Conservation (phyloP, 129 eudicot species). For the Artemisia argyi region DNA sequence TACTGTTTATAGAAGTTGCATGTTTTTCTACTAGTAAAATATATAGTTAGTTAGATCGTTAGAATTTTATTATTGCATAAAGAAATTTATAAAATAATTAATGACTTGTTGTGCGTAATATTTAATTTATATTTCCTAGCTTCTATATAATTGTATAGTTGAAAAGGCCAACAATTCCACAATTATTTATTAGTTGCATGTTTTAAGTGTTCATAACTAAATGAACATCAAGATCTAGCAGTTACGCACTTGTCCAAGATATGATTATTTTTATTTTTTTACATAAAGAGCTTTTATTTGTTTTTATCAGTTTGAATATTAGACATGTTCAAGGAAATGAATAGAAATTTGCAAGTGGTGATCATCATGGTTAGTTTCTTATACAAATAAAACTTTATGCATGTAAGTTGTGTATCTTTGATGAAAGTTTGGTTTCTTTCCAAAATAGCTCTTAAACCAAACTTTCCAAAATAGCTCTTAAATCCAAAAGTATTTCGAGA, state of each 20-base stretch:
- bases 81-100: not conserved
- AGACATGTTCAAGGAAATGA: slow-evolving; percentile 18
- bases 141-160: not conserved
- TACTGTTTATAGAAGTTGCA: slow-evolving; percentile 15
- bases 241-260: no score
- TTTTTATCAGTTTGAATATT: slow-evolving; percentile 12
- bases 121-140: not conserved
- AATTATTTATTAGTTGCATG: slow-evolving; percentile 6
- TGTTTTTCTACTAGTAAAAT: slow-evolving; percentile 27
- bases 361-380: slow-evolving; percentile 31
- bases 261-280: not conserved
- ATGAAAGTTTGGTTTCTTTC: not conserved
- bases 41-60: slow-evolving; percentile 14
- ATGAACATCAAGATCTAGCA: slow-evolving; percentile 2
- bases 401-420: not conserved
- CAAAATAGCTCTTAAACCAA: not conserved
- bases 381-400: not conserved
- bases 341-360: slow-evolving; percentile 24
- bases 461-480: not conserved
- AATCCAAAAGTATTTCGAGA: not conserved
- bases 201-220: slow-evolving; percentile 4
- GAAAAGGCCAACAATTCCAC: slow-evolving; percentile 21
- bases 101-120: slow-evolving; percentile 8
- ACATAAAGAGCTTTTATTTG: not conserved
- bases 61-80: not conserved